Base-by-base conservation (phyloP, 2,329 filamentous ascomycete genomes). In the Truncatella angustata region DNA sequence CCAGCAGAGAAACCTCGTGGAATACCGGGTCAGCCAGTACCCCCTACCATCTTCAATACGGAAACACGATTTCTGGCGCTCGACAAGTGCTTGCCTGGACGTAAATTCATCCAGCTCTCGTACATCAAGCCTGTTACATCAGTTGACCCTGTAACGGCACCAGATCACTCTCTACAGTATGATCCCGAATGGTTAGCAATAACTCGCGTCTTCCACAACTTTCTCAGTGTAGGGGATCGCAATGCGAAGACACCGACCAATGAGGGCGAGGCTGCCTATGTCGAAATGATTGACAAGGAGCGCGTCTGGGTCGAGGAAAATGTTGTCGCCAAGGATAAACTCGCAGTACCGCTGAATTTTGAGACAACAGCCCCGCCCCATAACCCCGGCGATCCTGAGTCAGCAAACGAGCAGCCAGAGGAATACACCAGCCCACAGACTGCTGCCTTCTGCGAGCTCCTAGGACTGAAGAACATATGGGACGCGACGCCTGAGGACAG, bases 121-220 rank as follows among this genome's bases (percentile, higher is more conserved):
- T 81, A 88, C 28, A 74, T 93, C 16, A 64, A 72, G 2, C 75
- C 84, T 3, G 63, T 78, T 1, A 39, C 51, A 3, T 49, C 63
- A 47, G 58, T 57, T 37, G 59, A 63, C 4, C 52, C 56, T 18
- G 4, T 37, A 4, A 5, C 6, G 2, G 12, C 5, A n/a, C 47
- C 28, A 2, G 20, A 26, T 5, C 80, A 84, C 59, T 75, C 73
- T 10, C 77, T 97, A 1, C 75, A 85, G 44, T 97, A 99, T 66
- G 94, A 99, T 68, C 84, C 86, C 10, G 94, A 99, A 72, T 99
- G 93, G 93, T 84, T 99, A 6, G 88, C 94, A 37, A 97, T 99
- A 57, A 92, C 87, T 11, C 88, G 93, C 37, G 87, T 85, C 6
- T 95, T 97, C 64, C 83, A 88, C 36, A 61, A 75, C 3, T 77